phyloP scores from a whole-genome alignment of 2,329 filamentous ascomycete species.

The Alternaria metachromatica region DNA sequence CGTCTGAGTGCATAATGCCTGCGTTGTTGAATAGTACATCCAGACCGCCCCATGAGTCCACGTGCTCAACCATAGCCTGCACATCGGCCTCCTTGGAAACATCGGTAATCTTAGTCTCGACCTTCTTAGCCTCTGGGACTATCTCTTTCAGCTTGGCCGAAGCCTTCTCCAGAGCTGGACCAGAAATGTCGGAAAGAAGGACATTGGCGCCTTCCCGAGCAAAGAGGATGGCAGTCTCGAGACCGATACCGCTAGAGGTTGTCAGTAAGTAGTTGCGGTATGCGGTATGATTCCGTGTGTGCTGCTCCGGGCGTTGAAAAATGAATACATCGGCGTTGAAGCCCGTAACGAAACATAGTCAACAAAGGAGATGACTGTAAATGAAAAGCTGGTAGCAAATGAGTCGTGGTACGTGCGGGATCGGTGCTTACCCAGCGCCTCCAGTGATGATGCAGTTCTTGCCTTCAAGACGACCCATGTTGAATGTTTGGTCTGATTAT shows the following conservation, averaged over 20 bases:
- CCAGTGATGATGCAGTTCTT: slow-evolving; percentile 82
- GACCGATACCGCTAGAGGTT: slow-evolving; percentile 77
- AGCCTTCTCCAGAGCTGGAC: slow-evolving; percentile 77
- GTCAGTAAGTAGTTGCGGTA: slow-evolving; percentile 23
- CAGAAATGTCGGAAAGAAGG: slow-evolving; percentile 84
- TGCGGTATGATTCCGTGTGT: neutral
- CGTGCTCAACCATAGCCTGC: slow-evolving; percentile 72
- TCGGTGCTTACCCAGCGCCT: slow-evolving; percentile 74
- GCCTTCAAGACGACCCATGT: slow-evolving; percentile 63
- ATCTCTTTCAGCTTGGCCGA: slow-evolving; percentile 76
- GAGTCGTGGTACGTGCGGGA: neutral
- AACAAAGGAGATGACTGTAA: neutral
- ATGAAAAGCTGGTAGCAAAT: neutral
- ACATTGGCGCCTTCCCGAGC: slow-evolving; percentile 86
- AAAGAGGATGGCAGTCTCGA: slow-evolving; percentile 90
- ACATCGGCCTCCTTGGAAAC: slow-evolving; percentile 87
- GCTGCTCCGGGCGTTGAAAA: neutral
- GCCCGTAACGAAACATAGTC: neutral
- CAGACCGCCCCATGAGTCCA: slow-evolving; percentile 85
- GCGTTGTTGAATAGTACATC: slow-evolving; percentile 98
- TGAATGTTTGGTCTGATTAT: slow-evolving; percentile 31
- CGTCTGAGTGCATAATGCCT: slow-evolving; percentile 88
- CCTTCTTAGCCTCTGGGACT: slow-evolving; percentile 63
- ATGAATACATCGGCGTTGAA: neutral
- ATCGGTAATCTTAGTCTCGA: slow-evolving; percentile 73